Conservation (phyloP, 352 stramenopile genomes). For the Phytophthora pistaciae region DNA sequence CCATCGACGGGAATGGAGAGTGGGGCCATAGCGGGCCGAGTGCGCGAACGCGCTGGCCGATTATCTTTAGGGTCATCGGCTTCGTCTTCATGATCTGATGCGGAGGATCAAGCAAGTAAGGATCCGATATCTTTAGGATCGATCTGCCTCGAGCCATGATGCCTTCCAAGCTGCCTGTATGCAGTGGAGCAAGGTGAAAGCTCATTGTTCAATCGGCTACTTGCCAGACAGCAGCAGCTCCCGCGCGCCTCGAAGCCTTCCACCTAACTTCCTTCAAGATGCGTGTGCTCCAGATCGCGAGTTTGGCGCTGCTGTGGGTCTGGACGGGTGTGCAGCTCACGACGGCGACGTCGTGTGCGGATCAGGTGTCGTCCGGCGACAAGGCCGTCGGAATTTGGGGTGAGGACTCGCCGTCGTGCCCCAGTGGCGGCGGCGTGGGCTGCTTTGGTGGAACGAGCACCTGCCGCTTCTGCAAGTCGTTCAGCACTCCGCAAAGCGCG, state of each 20-base stretch:
- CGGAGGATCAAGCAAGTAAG: background rate
- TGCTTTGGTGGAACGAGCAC: conserved; percentile 29
- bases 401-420: conserved; percentile 28
- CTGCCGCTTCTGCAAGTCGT: conserved; percentile 43
- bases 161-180: background rate
- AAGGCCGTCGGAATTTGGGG: conserved; percentile 44
- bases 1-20: conserved; percentile 2
- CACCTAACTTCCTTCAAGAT: conserved; percentile 19
- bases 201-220: conserved; percentile 18
- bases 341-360: conserved; percentile 25
- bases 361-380: conserved; percentile 42
- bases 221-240: conserved; percentile 6
- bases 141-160: background rate
- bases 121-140: conserved; percentile 35
- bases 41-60: background rate
- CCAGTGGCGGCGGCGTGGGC: conserved; percentile 36
- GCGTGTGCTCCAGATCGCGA: conserved; percentile 28
- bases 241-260: background rate
- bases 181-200: background rate
- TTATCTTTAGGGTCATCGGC: conserved; percentile 30
- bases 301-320: conserved; percentile 31
- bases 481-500: conserved; percentile 29
- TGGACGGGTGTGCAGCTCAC: conserved; percentile 28
- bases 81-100: conserved; percentile 35
- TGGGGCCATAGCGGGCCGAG: background rate